Conservation (phyloP, 345 rosid genomes). For the Psidium friedrichsthalianum region DNA sequence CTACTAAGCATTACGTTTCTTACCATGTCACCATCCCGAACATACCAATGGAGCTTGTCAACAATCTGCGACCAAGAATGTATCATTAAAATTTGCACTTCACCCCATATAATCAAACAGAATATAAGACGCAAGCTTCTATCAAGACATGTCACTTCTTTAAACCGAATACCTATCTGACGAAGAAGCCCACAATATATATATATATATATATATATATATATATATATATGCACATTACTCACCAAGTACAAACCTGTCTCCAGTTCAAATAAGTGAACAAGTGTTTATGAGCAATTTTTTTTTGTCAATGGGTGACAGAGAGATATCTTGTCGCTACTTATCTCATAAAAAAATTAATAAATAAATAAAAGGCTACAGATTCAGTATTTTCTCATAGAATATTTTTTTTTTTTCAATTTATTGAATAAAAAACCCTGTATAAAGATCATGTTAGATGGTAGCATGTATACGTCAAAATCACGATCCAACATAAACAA, state of each 20-base stretch:
- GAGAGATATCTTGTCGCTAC: too few species aligned
- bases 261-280: background rate
- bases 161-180: background rate
- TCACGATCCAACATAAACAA: too few species aligned
- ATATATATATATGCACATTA: background rate
- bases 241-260: background rate
- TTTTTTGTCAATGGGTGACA: background rate
- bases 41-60: slow-evolving; percentile 76
- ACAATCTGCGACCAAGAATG: slow-evolving; percentile 51
- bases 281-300: background rate
- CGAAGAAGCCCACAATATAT: background rate
- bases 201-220: too few species aligned
- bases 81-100: background rate
- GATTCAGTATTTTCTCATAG: too few species aligned
- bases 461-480: too few species aligned
- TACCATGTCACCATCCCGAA: slow-evolving; percentile 78
- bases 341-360: too few species aligned
- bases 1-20: slow-evolving; percentile 5
- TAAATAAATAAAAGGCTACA: too few species aligned
- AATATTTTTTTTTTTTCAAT: too few species aligned
- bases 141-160: background rate
- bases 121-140: background rate
- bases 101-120: background rate
- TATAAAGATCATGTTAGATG: too few species aligned
- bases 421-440: too few species aligned